These are phyloP conservation scores for Xylaria cubensis DNA, from an alignment of 495 filamentous ascomycete species.

Conservation along the genomic window DNA sequence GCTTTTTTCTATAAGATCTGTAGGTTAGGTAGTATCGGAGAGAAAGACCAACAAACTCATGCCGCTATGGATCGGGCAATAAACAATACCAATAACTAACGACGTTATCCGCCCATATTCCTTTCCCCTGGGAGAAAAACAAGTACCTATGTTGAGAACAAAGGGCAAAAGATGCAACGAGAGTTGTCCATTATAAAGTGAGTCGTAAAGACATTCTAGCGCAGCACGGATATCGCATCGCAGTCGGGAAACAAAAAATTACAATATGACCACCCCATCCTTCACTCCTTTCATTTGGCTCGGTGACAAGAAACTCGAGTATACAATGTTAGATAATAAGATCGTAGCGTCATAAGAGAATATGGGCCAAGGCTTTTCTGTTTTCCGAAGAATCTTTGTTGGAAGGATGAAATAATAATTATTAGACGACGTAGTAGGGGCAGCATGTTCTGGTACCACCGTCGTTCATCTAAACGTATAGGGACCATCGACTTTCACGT, in stretches of 20 bases:
- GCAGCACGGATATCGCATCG: constrained; percentile 21
- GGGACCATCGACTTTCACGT: constrained; percentile 55
- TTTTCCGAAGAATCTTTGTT: constrained; percentile 3
- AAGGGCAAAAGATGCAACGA: constrained; percentile 10
- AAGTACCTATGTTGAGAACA: constrained; percentile 12
- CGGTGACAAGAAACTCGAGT: constrained; percentile 13
- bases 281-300: constrained; percentile 6
- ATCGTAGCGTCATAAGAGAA: constrained; percentile 24
- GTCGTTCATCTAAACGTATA: constrained; percentile 54
- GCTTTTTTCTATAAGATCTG: constrained; percentile 20
- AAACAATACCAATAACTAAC: constrained; percentile 13
- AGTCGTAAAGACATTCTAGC: constrained; percentile 22
- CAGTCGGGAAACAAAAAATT: constrained; percentile 11
- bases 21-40: constrained; percentile 17
- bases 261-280: constrained; percentile 1
- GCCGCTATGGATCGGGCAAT: constrained; percentile 7
- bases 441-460: constrained; percentile 15
- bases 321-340: constrained; percentile 14
- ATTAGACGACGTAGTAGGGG: constrained; percentile 18
- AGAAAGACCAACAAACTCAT: constrained; percentile 8
- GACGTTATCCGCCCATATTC: background rate
- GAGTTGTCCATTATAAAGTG: constrained; percentile 21
- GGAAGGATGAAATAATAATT: background rate
- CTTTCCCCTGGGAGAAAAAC: background rate
- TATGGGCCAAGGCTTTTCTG: background rate